Evolutionary conservation across 2,329 filamentous ascomycete genomes (phyloP).

Genomic region (Hymenotorrendiella dingleyae): DNA sequence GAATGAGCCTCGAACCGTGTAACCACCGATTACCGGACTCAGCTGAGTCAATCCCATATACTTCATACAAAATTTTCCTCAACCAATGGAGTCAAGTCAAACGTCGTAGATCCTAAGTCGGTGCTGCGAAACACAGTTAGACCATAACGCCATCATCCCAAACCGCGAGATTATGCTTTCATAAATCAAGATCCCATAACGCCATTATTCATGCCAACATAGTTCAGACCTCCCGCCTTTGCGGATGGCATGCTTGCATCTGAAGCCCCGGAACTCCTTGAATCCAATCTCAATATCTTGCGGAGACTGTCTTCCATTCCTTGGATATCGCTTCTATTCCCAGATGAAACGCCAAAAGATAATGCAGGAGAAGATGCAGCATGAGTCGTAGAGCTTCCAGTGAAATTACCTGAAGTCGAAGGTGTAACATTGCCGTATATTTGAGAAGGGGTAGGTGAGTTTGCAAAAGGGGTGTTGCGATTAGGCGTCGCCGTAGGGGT

Average conservation of each 20-base stretch:
- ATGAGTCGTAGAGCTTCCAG: conserved; percentile 11
- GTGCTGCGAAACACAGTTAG: conserved; percentile 4
- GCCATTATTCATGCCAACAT: conserved; percentile 23
- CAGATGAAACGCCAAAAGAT: conserved; percentile 16
- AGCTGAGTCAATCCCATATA: conserved; percentile 5
- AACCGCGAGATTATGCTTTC: conserved; percentile 10
- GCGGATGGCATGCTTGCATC: conserved; percentile 8
- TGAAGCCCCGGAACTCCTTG: conserved; percentile 15
- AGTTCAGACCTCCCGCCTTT: conserved; percentile 18
- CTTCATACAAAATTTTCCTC: conserved; percentile 8
- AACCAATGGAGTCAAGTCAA: conserved; percentile 8
- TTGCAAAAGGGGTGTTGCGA: conserved; percentile 13
- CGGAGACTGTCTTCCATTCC: conserved; percentile 32
- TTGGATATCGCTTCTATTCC: conserved; percentile 21
- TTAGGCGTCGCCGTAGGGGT: conserved; percentile 28
- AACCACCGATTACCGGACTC: neutral
- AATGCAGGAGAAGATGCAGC: conserved; percentile 15
- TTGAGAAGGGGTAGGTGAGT: conserved; percentile 21
- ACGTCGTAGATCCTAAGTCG: conserved; percentile 7
- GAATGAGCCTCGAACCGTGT: neutral
- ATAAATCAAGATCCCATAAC: conserved; percentile 22
- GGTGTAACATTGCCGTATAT: conserved; percentile 13
- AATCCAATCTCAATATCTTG: conserved; percentile 29
- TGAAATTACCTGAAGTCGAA: conserved; percentile 13
- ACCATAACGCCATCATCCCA: conserved; percentile 15